Percentiles rank a stretch among this genome's conserved stretches.
Conservation (phyloP, 768 basidiomycete genomes). For the Trametes coccinea region DNA sequence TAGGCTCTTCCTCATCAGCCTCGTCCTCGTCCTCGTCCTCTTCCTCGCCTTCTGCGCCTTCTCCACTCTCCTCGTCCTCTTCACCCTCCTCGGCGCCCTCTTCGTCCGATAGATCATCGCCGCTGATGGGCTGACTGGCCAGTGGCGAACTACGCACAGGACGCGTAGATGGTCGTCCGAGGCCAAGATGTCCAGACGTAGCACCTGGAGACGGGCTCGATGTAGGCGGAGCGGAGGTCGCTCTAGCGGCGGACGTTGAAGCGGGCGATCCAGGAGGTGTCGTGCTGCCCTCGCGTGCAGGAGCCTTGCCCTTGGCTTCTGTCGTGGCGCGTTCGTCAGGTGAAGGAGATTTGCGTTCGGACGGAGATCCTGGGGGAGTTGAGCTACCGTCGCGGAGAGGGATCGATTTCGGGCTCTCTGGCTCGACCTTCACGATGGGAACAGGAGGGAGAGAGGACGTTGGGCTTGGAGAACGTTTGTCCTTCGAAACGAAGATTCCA, state of each 20-base stretch:
- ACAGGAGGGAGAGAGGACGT: not conserved
- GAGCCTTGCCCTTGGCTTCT: conserved; percentile 5
- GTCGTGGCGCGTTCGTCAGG: conserved; percentile 8
- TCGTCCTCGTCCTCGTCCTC: conserved; percentile 3
- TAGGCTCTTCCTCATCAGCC: not conserved
- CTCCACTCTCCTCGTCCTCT: not conserved
- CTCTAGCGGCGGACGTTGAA: conserved; percentile 25
- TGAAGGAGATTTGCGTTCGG: conserved; percentile 9
- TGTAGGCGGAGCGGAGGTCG: conserved; percentile 38
- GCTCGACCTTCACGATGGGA: conserved; percentile 4
- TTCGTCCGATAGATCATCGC: conserved; percentile 47
- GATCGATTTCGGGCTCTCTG: conserved; percentile 1
- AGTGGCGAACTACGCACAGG: conserved; percentile 79
- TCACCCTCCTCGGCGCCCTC: conserved; percentile 18
- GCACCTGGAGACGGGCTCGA: conserved; percentile 28
- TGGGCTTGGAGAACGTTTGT: not conserved
- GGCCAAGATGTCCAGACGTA: conserved; percentile 41
- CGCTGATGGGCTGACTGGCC: conserved; percentile 48
- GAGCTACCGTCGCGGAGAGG: conserved; percentile 1
- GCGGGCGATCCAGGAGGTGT: conserved; percentile 69
- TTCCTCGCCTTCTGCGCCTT: not conserved
- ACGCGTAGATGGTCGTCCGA: conserved; percentile 61
- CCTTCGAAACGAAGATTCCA: not conserved
- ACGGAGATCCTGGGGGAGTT: conserved; percentile 15
- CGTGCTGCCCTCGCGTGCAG: conserved; percentile 44